Percentiles rank a stretch among this genome's conserved stretches.
These are phyloP conservation scores for Picea engelmannii DNA, from an alignment of 83 land plant genomes.

Conservation along the genomic window DNA sequence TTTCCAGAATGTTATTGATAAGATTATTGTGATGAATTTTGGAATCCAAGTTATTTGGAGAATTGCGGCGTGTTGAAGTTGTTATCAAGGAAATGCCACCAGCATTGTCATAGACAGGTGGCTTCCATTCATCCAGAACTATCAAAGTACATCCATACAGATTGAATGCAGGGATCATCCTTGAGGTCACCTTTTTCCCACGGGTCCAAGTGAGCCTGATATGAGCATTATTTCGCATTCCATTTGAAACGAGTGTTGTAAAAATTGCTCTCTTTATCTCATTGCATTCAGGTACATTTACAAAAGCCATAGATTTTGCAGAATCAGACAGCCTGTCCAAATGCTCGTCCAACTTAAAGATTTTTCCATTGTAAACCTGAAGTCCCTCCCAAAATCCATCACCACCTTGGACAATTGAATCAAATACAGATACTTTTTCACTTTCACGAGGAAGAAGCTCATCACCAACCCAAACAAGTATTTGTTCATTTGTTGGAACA, in stretches of 20 bases:
- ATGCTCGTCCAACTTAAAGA: conserved; percentile 95
- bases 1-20: conserved; percentile 91
- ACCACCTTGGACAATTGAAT: conserved; percentile 99
- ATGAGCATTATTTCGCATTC: conserved; percentile 91
- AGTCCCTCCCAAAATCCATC: conserved; percentile 99
- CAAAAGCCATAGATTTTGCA: conserved; percentile 91
- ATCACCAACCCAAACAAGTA: conserved; percentile 91
- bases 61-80: conserved; percentile 91
- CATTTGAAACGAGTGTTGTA: conserved; percentile 85
- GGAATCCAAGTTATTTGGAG: conserved; percentile 92
- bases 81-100: conserved; percentile 81
- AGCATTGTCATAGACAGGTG: conserved; percentile 86
- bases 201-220: conserved; percentile 82
- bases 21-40: conserved; percentile 98
- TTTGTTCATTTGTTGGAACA: conserved; percentile 69
- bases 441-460: conserved; percentile 81
- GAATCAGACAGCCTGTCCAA: conserved; percentile 96
- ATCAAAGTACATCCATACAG: conserved; percentile 93
- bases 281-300: conserved; percentile 78
- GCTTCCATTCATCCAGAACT: conserved; percentile 97
- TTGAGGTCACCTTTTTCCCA: conserved; percentile 98
- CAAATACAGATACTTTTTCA: conserved; percentile 98
- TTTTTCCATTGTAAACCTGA: conserved; percentile 80
- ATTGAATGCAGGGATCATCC: conserved; percentile 96
- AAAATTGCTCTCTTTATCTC: conserved; percentile 89